These are phyloP conservation scores for Dactylellina haptotyla DNA, from an alignment of 2,329 filamentous ascomycete species.

Conservation along the genomic window DNA sequence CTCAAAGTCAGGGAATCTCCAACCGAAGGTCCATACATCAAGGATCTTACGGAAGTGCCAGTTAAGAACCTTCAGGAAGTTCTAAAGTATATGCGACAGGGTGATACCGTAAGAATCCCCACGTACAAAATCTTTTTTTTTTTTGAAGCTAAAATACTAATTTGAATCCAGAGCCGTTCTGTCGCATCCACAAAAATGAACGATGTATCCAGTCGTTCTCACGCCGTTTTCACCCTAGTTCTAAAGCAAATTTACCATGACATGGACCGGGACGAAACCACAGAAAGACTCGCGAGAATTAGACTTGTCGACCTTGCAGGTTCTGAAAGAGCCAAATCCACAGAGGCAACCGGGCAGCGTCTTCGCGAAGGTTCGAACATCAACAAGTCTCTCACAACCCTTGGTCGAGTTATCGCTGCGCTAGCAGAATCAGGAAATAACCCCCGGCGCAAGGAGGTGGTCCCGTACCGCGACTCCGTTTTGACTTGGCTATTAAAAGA, in stretches of 20 bases:
- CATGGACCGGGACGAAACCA: conserved; percentile 96
- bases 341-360: conserved; percentile 89
- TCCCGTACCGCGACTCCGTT: conserved; percentile 92
- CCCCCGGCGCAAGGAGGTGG: conserved; percentile 71
- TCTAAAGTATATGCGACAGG: conserved; percentile 86
- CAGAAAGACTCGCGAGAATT: conserved; percentile 91
- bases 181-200: conserved; percentile 98
- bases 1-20: conserved; percentile 97
- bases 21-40: conserved; percentile 94
- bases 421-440: conserved; percentile 78
- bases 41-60: conserved; percentile 91
- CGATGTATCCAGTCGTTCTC: conserved; percentile 93
- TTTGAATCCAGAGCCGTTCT: conserved; percentile 73
- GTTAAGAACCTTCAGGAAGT: conserved; percentile 89
- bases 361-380: conserved; percentile 96
- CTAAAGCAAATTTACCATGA: conserved; percentile 98
- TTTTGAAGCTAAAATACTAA: conserved; percentile 46
- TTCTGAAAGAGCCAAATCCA: conserved; percentile 92
- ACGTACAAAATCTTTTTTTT: neutral
- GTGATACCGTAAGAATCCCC: conserved; percentile 68
- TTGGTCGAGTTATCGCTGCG: conserved; percentile 94
- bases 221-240: conserved; percentile 97
- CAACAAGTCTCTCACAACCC: conserved; percentile 96
- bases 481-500: conserved; percentile 91
- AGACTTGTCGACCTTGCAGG: conserved; percentile 93